phyloP scores from a whole-genome alignment of 2,329 filamentous ascomycete species.

The Myriosclerotinia curreyana region DNA sequence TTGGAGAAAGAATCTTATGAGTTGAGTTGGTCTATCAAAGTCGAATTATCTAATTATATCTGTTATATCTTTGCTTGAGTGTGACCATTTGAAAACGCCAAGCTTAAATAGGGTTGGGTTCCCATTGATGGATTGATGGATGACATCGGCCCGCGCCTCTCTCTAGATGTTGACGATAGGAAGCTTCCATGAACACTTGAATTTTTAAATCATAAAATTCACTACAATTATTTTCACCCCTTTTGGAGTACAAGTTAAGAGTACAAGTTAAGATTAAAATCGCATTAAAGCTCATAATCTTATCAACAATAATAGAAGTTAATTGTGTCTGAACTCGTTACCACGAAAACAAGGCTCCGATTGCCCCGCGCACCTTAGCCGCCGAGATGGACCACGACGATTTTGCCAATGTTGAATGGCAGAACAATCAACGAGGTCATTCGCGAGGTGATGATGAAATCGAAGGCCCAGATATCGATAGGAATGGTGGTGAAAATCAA shows the following conservation, averaged over 20 bases:
- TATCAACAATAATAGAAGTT: not conserved
- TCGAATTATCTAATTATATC: no score
- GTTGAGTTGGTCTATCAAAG: no score
- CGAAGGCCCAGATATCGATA: conserved; percentile 20
- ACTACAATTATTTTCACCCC: conserved; percentile 16
- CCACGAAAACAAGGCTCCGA: conserved; percentile 5
- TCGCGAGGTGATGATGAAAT: conserved; percentile 42
- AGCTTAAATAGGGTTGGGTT: conserved; percentile 18
- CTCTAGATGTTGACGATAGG: not conserved
- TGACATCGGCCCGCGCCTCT: conserved; percentile 19
- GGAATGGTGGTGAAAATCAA: conserved; percentile 31
- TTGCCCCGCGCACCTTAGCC: conserved; percentile 27
- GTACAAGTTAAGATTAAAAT: conserved; percentile 17
- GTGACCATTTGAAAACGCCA: conserved; percentile 4
- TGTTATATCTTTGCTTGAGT: not conserved
- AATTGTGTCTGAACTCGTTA: not conserved
- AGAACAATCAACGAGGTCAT: conserved; percentile 53
- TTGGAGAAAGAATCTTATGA: not conserved
- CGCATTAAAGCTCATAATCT: conserved; percentile 6
- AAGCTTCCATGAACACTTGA: conserved; percentile 16
- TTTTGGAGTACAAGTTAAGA: not conserved
- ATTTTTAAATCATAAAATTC: not conserved
- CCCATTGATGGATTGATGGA: conserved; percentile 12
- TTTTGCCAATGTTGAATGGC: conserved; percentile 81
- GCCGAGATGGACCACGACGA: conserved; percentile 51